Evolutionary conservation across 169 alveolate species (phyloP).

Genomic region (Cryptosporidium baileyi): DNA sequence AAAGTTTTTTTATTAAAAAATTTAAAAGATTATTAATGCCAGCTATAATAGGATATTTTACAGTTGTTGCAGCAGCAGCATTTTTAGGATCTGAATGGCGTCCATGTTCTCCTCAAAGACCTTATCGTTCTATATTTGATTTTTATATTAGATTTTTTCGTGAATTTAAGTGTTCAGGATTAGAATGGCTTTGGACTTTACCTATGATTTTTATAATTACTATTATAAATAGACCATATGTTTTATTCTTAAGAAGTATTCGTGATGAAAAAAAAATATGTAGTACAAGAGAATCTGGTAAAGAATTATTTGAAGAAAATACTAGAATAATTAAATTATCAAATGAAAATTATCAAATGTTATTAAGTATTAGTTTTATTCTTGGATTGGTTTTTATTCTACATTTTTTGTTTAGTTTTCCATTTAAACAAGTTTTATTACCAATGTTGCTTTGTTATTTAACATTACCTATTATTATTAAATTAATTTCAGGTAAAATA

Average conservation of each 20-base stretch:
- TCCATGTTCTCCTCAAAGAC: slow-evolving; percentile 59
- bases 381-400: not conserved
- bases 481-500: not conserved
- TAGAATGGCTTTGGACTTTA: slow-evolving; percentile 67
- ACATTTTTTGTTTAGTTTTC: slow-evolving; percentile 8
- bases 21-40: slow-evolving; percentile 12
- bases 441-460: slow-evolving; percentile 10
- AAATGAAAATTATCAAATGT: not conserved
- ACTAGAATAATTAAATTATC: not conserved
- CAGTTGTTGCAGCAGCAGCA: slow-evolving; percentile 69
- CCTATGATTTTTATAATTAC: slow-evolving; percentile 45
- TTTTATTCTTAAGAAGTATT: not conserved
- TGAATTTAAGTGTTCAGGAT: slow-evolving; percentile 57
- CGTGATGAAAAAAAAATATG: not conserved
- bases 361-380: not conserved
- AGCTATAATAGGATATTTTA: slow-evolving; percentile 35
- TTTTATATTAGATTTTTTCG: slow-evolving; percentile 37
- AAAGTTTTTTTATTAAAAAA: not conserved
- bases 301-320: not conserved
- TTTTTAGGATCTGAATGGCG: slow-evolving; percentile 67
- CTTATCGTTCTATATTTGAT: slow-evolving; percentile 20
- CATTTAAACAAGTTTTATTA: not conserved
- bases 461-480: not conserved
- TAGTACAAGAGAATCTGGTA: not conserved
- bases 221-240: slow-evolving; percentile 3